These are phyloP conservation scores for Penicillium italicum DNA, from an alignment of 2,329 filamentous ascomycete species.

Conservation along the genomic window DNA sequence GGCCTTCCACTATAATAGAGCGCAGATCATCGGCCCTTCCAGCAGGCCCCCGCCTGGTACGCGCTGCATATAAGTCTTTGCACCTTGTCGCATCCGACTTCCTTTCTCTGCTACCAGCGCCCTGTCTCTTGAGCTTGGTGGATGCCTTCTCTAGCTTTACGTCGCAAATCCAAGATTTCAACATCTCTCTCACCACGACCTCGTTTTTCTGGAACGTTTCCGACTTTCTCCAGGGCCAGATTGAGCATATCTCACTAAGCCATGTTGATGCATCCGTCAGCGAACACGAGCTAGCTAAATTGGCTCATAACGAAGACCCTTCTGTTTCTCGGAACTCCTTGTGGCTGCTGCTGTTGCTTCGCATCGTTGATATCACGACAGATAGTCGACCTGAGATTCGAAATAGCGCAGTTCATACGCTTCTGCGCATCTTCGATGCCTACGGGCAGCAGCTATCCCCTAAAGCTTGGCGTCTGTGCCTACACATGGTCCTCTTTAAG, in stretches of 20 bases:
- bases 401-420: conserved; percentile 75
- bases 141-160: conserved; percentile 88
- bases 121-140: conserved; percentile 72
- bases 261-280: conserved; percentile 46
- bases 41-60: conserved; percentile 68
- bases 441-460: conserved; percentile 77
- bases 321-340: conserved; percentile 51
- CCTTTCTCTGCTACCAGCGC: conserved; percentile 65
- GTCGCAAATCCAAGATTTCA: conserved; percentile 84
- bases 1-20: conserved; percentile 8
- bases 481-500: conserved; percentile 75
- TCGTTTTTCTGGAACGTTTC: conserved; percentile 96
- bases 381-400: conserved; percentile 41
- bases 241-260: conserved; percentile 40
- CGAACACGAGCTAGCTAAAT: conserved; percentile 55
- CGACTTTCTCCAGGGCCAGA: conserved; percentile 66
- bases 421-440: conserved; percentile 86
- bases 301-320: conserved; percentile 58
- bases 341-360: conserved; percentile 37
- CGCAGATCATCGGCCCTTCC: conserved; percentile 26
- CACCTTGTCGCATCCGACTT: conserved; percentile 97
- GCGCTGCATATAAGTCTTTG: conserved; percentile 81
- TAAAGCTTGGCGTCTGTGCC: conserved; percentile 77
- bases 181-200: conserved; percentile 90
- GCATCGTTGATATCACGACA: conserved; percentile 40